Percentiles rank a stretch among this genome's conserved stretches.
phyloP scores from a whole-genome alignment of 2,329 filamentous ascomycete species.

The Intubia oerlemansii region DNA sequence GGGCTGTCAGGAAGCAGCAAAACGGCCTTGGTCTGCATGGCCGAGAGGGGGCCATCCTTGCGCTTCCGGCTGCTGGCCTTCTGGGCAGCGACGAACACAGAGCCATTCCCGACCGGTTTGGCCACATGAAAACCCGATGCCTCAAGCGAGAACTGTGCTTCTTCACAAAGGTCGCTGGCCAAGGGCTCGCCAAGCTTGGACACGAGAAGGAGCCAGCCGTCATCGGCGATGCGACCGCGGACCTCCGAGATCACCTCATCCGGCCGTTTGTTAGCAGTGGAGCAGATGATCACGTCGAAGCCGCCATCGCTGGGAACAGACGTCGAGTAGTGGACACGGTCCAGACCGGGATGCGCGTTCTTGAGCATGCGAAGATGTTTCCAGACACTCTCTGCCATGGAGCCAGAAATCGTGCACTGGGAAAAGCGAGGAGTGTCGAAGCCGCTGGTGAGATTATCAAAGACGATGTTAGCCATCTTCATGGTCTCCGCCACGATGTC shows the following conservation, averaged over 20 bases:
- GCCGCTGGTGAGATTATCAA: conserved; percentile 10
- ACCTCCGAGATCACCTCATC: neutral
- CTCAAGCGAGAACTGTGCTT: neutral
- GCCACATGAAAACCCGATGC: conserved; percentile 1
- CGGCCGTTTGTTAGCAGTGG: neutral
- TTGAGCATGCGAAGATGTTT: conserved; percentile 1
- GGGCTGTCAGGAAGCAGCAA: conserved; percentile 4
- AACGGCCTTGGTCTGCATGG: neutral
- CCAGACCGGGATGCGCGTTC: neutral
- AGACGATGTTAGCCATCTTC: conserved; percentile 8
- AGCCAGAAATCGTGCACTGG: conserved; percentile 13
- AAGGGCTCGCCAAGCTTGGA: conserved; percentile 1
- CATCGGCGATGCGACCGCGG: neutral
- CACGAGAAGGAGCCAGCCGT: conserved; percentile 5
- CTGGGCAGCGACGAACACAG: neutral
- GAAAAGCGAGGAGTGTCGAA: conserved; percentile 14
- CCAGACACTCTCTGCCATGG: conserved; percentile 1
- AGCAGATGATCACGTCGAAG: conserved; percentile 3
- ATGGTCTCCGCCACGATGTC: conserved; percentile 8
- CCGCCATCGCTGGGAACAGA: neutral
- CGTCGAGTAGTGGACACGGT: conserved; percentile 1
- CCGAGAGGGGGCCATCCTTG: too few relatives aligned
- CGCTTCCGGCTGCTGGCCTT: too few relatives aligned
- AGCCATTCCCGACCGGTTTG: neutral
- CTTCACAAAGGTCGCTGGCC: too few relatives aligned